Evolutionary conservation across 345 rosid genomes (phyloP), one percentile per base, ranked within the genome.

Genomic region (Aquilaria malaccensis): DNA sequence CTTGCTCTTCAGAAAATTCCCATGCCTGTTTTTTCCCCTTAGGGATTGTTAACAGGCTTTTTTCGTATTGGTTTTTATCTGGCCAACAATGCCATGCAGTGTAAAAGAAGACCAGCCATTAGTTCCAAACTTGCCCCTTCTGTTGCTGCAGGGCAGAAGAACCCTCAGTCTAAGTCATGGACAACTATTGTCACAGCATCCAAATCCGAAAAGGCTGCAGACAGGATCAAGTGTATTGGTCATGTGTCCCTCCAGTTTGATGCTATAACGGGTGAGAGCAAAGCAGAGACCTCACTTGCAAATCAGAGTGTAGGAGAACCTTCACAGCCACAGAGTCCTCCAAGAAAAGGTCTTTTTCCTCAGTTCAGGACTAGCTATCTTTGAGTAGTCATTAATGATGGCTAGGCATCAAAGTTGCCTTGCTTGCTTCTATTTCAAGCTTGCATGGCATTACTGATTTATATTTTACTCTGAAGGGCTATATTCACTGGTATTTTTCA

Each of bases 21-120:
- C 22, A 22, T 22, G 22, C 22, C 5, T 37, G 43, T 4, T 37
- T 5, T 37, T 37, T 37, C 7, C 43, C 43, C 43, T 1, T 37
- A 37, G 22, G 22, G 43, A 37, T 37, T 37, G 0, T 37, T 37
- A 3, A 37, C 43, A 37, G 43, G 43, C 43, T 37, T 37, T 37
- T 37, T 3, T 37, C 43, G 1, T 37, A 37, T 37, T 37, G 43
- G 7, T 37, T 37, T 55, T 37, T 55, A 30, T 58, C 72, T 88
- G 95, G 80, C 75, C 67, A 85, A 79, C 64, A 72, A 71, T 54
- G 66, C 67, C 59, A 85, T 77, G 67, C 79, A 72, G 69, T 55
- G 47, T 32, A 71, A 77, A 66, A 80, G 75, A 74, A 76, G 71
- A 65, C 77, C 55, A 58, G 58, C 71, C 45, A 67, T 50, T 63